These are phyloP conservation scores for Gossypium ekmanianum DNA, from an alignment of 345 rosid species.

Conservation along the genomic window DNA sequence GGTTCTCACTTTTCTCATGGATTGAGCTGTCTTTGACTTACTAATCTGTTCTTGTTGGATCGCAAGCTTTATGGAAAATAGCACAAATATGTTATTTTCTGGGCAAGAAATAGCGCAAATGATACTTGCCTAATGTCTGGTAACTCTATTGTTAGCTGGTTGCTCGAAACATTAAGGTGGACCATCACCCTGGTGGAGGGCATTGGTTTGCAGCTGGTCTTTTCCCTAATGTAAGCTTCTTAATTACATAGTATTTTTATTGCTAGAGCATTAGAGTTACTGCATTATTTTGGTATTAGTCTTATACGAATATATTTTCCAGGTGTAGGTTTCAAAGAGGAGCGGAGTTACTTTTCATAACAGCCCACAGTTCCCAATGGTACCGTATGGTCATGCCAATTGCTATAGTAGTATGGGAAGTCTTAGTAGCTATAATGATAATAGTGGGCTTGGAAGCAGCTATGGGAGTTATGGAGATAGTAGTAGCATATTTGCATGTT, in stretches of 20 bases:
- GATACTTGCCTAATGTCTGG: neutral
- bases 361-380: slow-evolving; percentile 72
- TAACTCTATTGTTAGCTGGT: slow-evolving; percentile 49
- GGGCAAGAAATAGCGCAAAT: neutral
- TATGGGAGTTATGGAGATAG: slow-evolving; percentile 91
- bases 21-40: neutral
- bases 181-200: slow-evolving; percentile 98
- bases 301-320: slow-evolving; percentile 15
- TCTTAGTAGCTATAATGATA: slow-evolving; percentile 91
- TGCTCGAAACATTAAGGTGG: slow-evolving; percentile 78
- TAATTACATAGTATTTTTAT: neutral
- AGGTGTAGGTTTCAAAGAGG: slow-evolving; percentile 66
- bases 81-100: neutral
- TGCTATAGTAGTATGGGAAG: slow-evolving; percentile 96
- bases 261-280: slow-evolving; percentile 3
- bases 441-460: slow-evolving; percentile 69
- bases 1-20: neutral
- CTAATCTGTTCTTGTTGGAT: neutral
- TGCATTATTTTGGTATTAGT: neutral
- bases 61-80: neutral
- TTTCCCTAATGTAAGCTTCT: slow-evolving; percentile 78
- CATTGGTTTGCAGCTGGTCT: slow-evolving; percentile 99
- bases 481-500: slow-evolving; percentile 69
- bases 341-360: slow-evolving; percentile 58
- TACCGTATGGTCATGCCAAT: slow-evolving; percentile 62